Conservation (phyloP, 305 asterid species). For the Stenogyne calaminthoides region DNA sequence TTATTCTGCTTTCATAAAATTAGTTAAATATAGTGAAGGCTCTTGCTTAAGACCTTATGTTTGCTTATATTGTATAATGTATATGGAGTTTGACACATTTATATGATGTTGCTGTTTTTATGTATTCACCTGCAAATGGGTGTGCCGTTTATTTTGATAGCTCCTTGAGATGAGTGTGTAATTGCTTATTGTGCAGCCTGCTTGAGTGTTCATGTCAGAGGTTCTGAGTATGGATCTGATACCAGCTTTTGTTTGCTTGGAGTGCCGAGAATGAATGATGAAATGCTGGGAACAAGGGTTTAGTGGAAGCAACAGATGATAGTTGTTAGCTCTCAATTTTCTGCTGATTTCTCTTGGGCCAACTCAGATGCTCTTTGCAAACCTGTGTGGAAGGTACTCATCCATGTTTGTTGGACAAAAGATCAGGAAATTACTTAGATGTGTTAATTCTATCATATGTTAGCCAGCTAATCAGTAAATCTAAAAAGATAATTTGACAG, state of each 20-base stretch:
- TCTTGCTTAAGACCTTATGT: not conserved
- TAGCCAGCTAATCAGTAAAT: conserved; percentile 6
- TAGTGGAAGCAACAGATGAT: not conserved
- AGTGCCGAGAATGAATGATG: conserved; percentile 46
- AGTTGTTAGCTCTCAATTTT: not conserved
- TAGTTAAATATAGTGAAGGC: not conserved
- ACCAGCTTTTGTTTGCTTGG: conserved; percentile 50
- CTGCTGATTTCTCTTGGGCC: conserved; percentile 16
- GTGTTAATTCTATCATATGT: not conserved
- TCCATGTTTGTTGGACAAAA: not conserved
- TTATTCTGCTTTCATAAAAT: conserved; percentile 1
- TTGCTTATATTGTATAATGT: not conserved
- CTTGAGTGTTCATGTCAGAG: conserved; percentile 87
- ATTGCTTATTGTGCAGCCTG: conserved; percentile 66
- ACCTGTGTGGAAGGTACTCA: not conserved
- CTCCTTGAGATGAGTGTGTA: conserved; percentile 20
- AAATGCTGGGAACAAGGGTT: conserved; percentile 9
- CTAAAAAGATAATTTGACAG: not conserved
- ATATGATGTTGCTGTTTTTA: not conserved
- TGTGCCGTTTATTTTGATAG: not conserved
- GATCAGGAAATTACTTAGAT: not conserved
- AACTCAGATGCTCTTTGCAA: not conserved
- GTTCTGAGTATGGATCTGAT: conserved; percentile 85
- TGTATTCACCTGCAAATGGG: not conserved
- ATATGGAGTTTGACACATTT: not conserved